Percentiles rank a stretch among this genome's conserved stretches.
Conservation (phyloP, 2,329 filamentous ascomycete species). For the Aspergillus melleus region DNA sequence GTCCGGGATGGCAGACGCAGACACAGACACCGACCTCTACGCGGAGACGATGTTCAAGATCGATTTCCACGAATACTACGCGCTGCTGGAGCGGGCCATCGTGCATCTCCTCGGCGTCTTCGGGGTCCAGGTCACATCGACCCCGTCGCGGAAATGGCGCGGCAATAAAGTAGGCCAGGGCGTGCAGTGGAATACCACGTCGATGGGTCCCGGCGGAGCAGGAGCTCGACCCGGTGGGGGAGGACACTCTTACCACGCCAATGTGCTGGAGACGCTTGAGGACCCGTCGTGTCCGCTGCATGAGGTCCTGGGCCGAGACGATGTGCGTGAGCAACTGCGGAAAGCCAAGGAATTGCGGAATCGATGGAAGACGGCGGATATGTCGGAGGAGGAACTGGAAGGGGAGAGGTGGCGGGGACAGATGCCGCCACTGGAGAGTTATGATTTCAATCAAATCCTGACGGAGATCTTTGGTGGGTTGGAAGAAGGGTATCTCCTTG, state of each 20-base stretch:
- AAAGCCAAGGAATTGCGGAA: constrained; percentile 71
- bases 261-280: constrained; percentile 64
- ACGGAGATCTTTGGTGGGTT: constrained; percentile 58
- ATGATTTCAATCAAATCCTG: constrained; percentile 64
- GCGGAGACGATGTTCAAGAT: constrained; percentile 73
- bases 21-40: constrained; percentile 19
- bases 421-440: constrained; percentile 53
- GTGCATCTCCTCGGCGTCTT: constrained; percentile 67
- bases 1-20: constrained; percentile 17
- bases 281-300: constrained; percentile 59
- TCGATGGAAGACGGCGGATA: constrained; percentile 68
- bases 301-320: constrained; percentile 54
- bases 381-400: constrained; percentile 33
- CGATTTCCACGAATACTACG: constrained; percentile 76
- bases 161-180: neutral
- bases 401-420: constrained; percentile 19
- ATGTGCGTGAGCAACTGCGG: constrained; percentile 59
- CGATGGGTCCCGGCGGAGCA: constrained; percentile 18
- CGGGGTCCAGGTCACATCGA: constrained; percentile 53
- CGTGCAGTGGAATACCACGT: neutral
- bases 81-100: constrained; percentile 68
- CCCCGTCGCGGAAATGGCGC: constrained; percentile 15
- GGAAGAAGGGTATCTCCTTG: constrained; percentile 57
- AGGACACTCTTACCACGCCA: constrained; percentile 65
- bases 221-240: too few relatives aligned